Conservation (phyloP, 306 rosid species). For the Cucumis cinereus region DNA sequence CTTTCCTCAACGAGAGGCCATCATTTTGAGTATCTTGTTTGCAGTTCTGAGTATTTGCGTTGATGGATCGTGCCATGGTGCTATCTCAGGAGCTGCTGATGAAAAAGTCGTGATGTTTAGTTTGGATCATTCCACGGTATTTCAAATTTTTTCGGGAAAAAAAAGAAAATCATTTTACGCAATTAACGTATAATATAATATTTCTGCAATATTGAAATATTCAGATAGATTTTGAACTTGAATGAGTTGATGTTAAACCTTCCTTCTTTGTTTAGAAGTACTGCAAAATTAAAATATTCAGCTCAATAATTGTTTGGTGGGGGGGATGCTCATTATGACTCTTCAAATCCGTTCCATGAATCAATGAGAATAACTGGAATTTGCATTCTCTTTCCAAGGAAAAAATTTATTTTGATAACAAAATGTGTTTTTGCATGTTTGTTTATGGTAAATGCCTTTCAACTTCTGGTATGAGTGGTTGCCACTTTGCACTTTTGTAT, state of each 20-base stretch:
- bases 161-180: background rate
- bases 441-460: background rate
- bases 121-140: conserved; percentile 83
- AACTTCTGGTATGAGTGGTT: background rate
- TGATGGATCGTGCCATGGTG: conserved; percentile 74
- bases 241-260: background rate
- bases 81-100: conserved; percentile 85
- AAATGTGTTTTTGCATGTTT: background rate
- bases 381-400: background rate
- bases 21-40: conserved; percentile 13
- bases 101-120: conserved; percentile 57
- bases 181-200: background rate
- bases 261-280: background rate
- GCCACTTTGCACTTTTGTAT: background rate
- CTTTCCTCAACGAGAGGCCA: background rate
- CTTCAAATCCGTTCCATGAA: background rate
- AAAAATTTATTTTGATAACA: background rate
- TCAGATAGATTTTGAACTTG: background rate
- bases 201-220: background rate
- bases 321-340: background rate
- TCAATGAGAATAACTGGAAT: background rate
- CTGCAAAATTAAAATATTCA: background rate
- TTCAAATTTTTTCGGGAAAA: background rate
- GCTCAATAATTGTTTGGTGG: background rate
- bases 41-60: conserved; percentile 65